Evolutionary conservation across 106 monocot genomes (phyloP).

Genomic region (Ottelia alismoides): DNA sequence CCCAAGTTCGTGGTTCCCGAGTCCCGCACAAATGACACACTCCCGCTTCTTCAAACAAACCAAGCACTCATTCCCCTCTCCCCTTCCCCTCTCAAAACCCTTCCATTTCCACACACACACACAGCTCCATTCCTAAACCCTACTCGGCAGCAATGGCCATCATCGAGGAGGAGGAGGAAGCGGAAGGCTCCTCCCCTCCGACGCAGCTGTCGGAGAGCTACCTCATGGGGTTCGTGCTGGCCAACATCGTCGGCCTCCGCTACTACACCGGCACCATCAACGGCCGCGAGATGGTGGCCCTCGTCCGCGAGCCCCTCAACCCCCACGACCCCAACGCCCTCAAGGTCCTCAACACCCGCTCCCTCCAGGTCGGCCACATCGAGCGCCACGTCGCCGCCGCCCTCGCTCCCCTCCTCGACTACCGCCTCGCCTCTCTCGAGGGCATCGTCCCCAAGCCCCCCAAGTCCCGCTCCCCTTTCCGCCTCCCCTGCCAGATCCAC

Average conservation of each 20-base stretch:
- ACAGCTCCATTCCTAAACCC: too few species aligned
- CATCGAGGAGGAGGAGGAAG: too few species aligned
- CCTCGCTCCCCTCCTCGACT: constrained; percentile 75
- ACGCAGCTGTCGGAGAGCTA: constrained; percentile 29
- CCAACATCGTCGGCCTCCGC: constrained; percentile 85
- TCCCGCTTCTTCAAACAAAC: too few species aligned
- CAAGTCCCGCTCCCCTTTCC: constrained; percentile 25
- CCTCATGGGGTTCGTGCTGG: constrained; percentile 74
- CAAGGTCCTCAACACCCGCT: constrained; percentile 76
- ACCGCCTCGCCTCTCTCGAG: constrained; percentile 36
- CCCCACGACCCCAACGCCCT: constrained; percentile 77
- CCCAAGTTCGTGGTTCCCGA: too few species aligned
- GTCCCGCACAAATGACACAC: too few species aligned
- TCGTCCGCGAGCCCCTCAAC: constrained; percentile 85
- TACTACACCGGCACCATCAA: constrained; percentile 71
- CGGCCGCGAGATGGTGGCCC: constrained; percentile 76
- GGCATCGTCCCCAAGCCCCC: constrained; percentile 84
- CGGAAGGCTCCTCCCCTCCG: too few species aligned
- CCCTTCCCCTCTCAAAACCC: too few species aligned
- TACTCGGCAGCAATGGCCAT: too few species aligned
- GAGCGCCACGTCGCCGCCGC: constrained; percentile 54
- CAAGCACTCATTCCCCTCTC: too few species aligned
- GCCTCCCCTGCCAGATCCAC: constrained; percentile 87
- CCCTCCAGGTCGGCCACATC: constrained; percentile 74
- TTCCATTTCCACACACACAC: too few species aligned